Conservation (phyloP, 2,329 filamentous ascomycete genomes). For the Acrocalymma vagum region DNA sequence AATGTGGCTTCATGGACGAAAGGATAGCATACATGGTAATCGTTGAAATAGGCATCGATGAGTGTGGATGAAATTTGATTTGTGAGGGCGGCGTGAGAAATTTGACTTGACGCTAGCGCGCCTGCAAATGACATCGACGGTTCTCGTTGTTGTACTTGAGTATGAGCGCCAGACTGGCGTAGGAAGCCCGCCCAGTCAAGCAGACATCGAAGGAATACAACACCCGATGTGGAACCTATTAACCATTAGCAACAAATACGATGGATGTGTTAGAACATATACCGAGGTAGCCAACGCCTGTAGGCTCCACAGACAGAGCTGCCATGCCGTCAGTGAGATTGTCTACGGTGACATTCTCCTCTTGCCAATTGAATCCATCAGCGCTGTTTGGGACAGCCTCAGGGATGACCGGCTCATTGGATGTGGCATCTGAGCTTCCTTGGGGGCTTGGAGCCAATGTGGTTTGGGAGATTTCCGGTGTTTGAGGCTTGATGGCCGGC, state of each 20-base stretch:
- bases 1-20: conserved; percentile 37
- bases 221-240: conserved; percentile 32
- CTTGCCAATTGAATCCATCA: conserved; percentile 36
- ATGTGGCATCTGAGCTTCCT: conserved; percentile 13
- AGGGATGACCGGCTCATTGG: conserved; percentile 26
- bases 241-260: conserved; percentile 3
- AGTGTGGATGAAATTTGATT: conserved; percentile 28
- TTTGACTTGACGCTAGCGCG: conserved; percentile 27
- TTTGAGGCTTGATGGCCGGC: conserved; percentile 8
- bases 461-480: conserved; percentile 14
- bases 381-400: conserved; percentile 33
- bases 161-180: conserved; percentile 27
- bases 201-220: conserved; percentile 32
- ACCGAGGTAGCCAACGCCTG: conserved; percentile 35
- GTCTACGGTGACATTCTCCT: conserved; percentile 27
- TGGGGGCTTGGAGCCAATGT: conserved; percentile 19
- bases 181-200: conserved; percentile 36
- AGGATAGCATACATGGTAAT: conserved; percentile 32
- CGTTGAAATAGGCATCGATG: conserved; percentile 33
- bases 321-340: conserved; percentile 36
- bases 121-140: conserved; percentile 21
- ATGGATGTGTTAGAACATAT: background rate
- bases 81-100: conserved; percentile 30
- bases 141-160: conserved; percentile 10
- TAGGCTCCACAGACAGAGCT: conserved; percentile 34